Conservation (phyloP, 768 basidiomycete genomes). For the Lactarius deliciosus region DNA sequence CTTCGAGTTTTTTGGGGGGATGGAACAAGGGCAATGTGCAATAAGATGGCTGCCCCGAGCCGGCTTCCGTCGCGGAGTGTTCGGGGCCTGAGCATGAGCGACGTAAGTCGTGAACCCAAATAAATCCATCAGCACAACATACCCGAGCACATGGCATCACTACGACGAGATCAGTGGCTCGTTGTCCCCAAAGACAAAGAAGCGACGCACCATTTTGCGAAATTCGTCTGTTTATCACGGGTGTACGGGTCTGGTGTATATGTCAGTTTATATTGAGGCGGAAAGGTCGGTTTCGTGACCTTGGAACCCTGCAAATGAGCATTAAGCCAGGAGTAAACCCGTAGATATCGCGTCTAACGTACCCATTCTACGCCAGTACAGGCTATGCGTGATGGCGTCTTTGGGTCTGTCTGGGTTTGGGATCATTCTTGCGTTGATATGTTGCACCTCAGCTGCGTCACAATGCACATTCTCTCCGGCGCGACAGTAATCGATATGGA, state of each 20-base stretch:
- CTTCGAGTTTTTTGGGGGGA: constrained; percentile 35
- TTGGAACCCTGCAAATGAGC: constrained; percentile 47
- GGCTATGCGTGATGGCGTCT: constrained; percentile 52
- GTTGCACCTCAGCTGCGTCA: constrained; percentile 45
- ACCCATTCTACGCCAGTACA: constrained; percentile 62
- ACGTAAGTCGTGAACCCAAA: neutral
- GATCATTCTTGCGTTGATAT: constrained; percentile 43
- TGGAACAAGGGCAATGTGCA: constrained; percentile 58
- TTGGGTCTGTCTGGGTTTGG: constrained; percentile 51
- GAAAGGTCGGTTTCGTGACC: constrained; percentile 33
- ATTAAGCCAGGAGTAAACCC: neutral
- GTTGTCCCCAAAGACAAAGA: no score
- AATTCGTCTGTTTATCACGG: constrained; percentile 52
- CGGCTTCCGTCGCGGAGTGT: constrained; percentile 38
- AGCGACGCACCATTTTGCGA: constrained; percentile 49
- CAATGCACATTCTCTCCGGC: constrained; percentile 41
- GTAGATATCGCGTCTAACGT: constrained; percentile 27
- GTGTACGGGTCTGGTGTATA: constrained; percentile 53
- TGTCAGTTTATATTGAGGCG: neutral
- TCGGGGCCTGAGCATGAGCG: constrained; percentile 44
- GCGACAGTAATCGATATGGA: constrained; percentile 58
- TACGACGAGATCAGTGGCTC: constrained; percentile 26
- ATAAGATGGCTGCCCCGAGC: constrained; percentile 48
- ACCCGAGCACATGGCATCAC: constrained; percentile 56
- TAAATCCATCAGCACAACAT: neutral